Percentiles rank a stretch among this genome's conserved stretches.
These are phyloP conservation scores for Nemophila menziesii DNA, from an alignment of 257 asterid genomes.

Conservation along the genomic window DNA sequence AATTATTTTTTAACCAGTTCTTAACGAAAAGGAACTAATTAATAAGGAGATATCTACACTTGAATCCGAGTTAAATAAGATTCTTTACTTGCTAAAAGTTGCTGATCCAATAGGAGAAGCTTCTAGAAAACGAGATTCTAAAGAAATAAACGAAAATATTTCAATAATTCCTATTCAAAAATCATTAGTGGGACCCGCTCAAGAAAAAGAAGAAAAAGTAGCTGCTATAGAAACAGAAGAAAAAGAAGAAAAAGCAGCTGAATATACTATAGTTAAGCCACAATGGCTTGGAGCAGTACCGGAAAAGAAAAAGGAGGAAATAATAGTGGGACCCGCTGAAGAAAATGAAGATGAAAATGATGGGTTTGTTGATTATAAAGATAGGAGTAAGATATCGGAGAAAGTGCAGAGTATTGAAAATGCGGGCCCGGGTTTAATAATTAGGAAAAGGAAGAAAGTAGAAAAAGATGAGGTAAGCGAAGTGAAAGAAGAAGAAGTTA, in stretches of 20 bases:
- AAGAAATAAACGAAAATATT: constrained; percentile 18
- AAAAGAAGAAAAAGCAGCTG: constrained; percentile 25
- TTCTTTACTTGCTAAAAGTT: constrained; percentile 70
- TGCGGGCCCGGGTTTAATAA: constrained; percentile 91
- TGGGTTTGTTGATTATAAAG: constrained; percentile 78
- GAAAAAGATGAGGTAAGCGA: constrained; percentile 31
- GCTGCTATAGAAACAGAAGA: constrained; percentile 18
- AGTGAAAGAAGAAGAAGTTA: constrained; percentile 29
- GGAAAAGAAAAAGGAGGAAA: constrained; percentile 40
- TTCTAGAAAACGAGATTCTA: constrained; percentile 44
- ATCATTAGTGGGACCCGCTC: constrained; percentile 22
- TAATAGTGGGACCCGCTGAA: constrained; percentile 15
- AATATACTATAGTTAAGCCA: constrained; percentile 44
- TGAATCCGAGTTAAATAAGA: constrained; percentile 73
- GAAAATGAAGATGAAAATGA: constrained; percentile 47
- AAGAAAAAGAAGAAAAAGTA: constrained; percentile 25
- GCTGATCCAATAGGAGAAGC: constrained; percentile 97
- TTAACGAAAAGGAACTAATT: constrained; percentile 49
- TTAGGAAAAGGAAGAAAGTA: constrained; percentile 77
- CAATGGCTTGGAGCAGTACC: constrained; percentile 97
- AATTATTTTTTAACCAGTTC: constrained; percentile 43
- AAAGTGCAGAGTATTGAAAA: constrained; percentile 44
- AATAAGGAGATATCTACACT: constrained; percentile 49
- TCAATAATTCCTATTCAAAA: constrained; percentile 14
- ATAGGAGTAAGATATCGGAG: constrained; percentile 44